Evolutionary conservation across 306 rosid genomes (phyloP).

Genomic region (Casuarina cunninghamiana): DNA sequence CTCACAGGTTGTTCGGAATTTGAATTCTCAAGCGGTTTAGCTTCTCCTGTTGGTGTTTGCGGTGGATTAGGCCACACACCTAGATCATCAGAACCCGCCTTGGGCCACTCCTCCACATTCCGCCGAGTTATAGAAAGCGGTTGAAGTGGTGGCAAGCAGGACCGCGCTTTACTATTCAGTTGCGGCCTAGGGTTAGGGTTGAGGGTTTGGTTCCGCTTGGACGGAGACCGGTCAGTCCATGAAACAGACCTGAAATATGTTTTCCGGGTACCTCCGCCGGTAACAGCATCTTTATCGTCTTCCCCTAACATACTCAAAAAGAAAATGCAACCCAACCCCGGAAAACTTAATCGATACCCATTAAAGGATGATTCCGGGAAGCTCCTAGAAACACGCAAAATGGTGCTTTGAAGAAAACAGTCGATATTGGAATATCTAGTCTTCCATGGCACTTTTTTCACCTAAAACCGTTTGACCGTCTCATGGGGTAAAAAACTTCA

Average conservation of each 20-base stretch:
- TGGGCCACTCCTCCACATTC: constrained; percentile 73
- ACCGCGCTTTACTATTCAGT: constrained; percentile 46
- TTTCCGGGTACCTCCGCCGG: constrained; percentile 39
- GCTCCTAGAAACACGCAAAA: constrained; percentile 16
- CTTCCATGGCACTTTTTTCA: constrained; percentile 30
- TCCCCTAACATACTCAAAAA: constrained; percentile 52
- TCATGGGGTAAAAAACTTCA: constrained; percentile 12
- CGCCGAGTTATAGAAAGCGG: constrained; percentile 68
- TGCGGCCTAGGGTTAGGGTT: constrained; percentile 43
- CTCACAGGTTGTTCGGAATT: constrained; percentile 41
- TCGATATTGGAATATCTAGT: constrained; percentile 38
- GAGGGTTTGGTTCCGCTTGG: constrained; percentile 33
- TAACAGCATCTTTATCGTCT: constrained; percentile 40
- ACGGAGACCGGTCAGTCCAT: constrained; percentile 77
- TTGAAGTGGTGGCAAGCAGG: constrained; percentile 75
- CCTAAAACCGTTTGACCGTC: constrained; percentile 78
- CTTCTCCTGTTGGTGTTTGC: constrained; percentile 68
- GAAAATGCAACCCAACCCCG: constrained; percentile 8
- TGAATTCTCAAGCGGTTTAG: constrained; percentile 23
- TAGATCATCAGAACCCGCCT: constrained; percentile 92
- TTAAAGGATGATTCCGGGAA: constrained; percentile 41
- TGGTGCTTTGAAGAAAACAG: constrained; percentile 31
- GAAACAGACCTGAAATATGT: constrained; percentile 69
- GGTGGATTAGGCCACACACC: constrained; percentile 81
- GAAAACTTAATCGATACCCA: constrained; percentile 39